A percentile compares a stretch with the other conserved stretches of the same genome.
These are phyloP conservation scores for Incumbomyces lentus DNA, from an alignment of 2,329 filamentous ascomycete species.

Conservation along the genomic window DNA sequence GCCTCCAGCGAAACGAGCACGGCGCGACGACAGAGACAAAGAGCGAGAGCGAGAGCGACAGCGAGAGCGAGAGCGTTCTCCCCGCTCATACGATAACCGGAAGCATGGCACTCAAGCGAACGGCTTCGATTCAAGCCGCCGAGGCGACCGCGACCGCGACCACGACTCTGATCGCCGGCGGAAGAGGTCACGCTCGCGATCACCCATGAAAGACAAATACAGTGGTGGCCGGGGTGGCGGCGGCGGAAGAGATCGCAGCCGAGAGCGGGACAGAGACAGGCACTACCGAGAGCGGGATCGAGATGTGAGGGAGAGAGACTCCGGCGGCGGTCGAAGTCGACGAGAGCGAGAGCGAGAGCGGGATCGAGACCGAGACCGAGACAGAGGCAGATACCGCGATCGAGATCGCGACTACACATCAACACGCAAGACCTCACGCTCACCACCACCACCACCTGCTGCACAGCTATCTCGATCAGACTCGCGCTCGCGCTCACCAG, in stretches of 20 bases:
- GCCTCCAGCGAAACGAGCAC: conserved; percentile 41
- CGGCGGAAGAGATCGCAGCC: conserved; percentile 33
- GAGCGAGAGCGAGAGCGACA: conserved; percentile 34
- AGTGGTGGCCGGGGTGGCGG: too few species aligned
- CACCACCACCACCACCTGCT: background rate
- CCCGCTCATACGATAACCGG: conserved; percentile 25
- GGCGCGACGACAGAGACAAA: conserved; percentile 51
- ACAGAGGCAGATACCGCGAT: conserved; percentile 22
- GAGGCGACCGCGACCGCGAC: conserved; percentile 4
- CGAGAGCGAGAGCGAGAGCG: conserved; percentile 21
- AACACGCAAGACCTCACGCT: conserved; percentile 1
- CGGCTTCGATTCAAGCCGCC: conserved; percentile 13
- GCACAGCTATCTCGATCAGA: conserved; percentile 10
- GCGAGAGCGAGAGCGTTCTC: too few species aligned
- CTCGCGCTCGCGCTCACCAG: conserved; percentile 23
- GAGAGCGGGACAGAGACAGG: conserved; percentile 23
- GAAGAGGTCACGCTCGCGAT: conserved; percentile 16
- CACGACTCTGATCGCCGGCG: conserved; percentile 13
- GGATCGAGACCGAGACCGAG: conserved; percentile 31
- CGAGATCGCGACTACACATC: conserved; percentile 15
- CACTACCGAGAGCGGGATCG: background rate
- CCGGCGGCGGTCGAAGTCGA: conserved; percentile 23
- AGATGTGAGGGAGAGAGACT: conserved; percentile 21
- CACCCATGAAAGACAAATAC: conserved; percentile 17
- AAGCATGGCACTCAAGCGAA: conserved; percentile 13